Conservation (phyloP, 169 alveolate species). For the Cyclospora cayetanensis region DNA sequence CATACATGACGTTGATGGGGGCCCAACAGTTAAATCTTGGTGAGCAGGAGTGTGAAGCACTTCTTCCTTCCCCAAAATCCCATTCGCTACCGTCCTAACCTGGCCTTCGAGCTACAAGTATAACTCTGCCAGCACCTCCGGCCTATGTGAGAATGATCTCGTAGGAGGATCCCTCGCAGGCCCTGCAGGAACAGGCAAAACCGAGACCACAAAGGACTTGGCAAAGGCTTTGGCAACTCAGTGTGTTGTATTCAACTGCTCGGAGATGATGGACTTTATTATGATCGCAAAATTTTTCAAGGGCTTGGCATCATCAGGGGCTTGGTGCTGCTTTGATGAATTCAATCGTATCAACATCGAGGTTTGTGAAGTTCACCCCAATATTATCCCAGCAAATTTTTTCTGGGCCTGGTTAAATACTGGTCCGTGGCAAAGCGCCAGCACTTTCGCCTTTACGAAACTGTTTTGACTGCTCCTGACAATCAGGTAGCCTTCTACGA, state of each 20-base stretch:
- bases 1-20: conserved; percentile 95
- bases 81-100: too few relatives aligned
- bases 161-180: conserved; percentile 95
- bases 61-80: too few relatives aligned
- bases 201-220: conserved; percentile 97
- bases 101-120: too few relatives aligned
- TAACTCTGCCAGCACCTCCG: too few relatives aligned
- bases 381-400: too few relatives aligned
- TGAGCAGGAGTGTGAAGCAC: neutral
- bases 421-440: too few relatives aligned
- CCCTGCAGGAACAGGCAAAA: conserved; percentile 99
- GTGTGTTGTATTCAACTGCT: conserved; percentile 96
- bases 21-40: conserved; percentile 95
- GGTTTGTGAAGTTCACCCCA: conserved; percentile 35
- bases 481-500: neutral
- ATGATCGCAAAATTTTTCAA: conserved; percentile 96
- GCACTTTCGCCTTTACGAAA: conserved; percentile 88
- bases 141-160: neutral
- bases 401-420: too few relatives aligned
- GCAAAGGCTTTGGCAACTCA: conserved; percentile 97
- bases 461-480: conserved; percentile 89
- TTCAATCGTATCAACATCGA: conserved; percentile 96
- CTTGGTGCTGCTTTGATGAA: conserved; percentile 99
- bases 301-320: conserved; percentile 93
- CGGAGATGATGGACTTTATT: conserved; percentile 96